Percentiles rank a stretch among this genome's conserved stretches.
Evolutionary conservation across 2,329 filamentous ascomycete genomes (phyloP).

Genomic region (Aspergillus novoparasiticus): DNA sequence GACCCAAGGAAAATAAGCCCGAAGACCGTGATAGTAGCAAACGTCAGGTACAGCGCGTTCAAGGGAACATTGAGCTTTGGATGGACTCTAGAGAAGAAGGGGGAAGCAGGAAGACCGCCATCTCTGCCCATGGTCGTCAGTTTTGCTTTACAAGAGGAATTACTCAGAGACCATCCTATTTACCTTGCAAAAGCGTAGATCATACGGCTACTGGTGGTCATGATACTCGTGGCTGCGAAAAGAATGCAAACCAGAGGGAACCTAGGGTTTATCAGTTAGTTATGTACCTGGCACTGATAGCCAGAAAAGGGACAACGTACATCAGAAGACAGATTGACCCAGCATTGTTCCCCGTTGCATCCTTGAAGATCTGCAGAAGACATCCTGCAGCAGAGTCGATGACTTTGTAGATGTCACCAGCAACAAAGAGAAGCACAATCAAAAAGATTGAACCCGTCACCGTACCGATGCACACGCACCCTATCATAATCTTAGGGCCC

Average conservation of each 20-base stretch:
- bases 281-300: not conserved
- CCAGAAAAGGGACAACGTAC: slow-evolving; percentile 27
- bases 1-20: slow-evolving; percentile 72
- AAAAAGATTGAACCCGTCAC: slow-evolving; percentile 66
- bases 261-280: slow-evolving; percentile 20
- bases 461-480: slow-evolving; percentile 64
- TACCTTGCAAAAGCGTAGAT: slow-evolving; percentile 39
- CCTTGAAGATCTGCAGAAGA: slow-evolving; percentile 63
- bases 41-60: slow-evolving; percentile 65
- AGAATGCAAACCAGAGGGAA: slow-evolving; percentile 36
- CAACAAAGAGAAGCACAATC: slow-evolving; percentile 64
- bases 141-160: not conserved
- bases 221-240: slow-evolving; percentile 36
- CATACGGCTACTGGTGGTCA: slow-evolving; percentile 41
- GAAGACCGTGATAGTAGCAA: slow-evolving; percentile 65
- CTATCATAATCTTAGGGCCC: slow-evolving; percentile 68
- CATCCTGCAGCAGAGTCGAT: slow-evolving; percentile 61
- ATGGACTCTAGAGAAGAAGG: slow-evolving; percentile 64
- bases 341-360: slow-evolving; percentile 63
- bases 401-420: slow-evolving; percentile 59
- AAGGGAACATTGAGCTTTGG: slow-evolving; percentile 64
- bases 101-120: slow-evolving; percentile 65
- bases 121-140: slow-evolving; percentile 48
- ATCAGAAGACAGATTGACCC: slow-evolving; percentile 68
- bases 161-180: not conserved